A percentile compares a stretch with the other conserved stretches of the same genome.
phyloP scores from a whole-genome alignment of 306 rosid species.

The Comarum palustre region DNA sequence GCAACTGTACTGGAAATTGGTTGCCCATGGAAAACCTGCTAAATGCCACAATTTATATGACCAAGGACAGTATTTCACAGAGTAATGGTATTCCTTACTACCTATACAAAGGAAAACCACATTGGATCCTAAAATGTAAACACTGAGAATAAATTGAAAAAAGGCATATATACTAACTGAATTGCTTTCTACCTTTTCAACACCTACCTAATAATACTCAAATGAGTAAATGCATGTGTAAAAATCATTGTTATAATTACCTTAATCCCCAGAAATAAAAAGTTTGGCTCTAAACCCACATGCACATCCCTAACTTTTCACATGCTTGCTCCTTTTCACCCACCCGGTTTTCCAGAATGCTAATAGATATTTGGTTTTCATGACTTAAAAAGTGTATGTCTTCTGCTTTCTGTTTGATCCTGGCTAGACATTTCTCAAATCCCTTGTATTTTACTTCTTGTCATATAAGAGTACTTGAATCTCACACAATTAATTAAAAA shows the following conservation, averaged over 20 bases:
- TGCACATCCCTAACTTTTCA: constrained; percentile 19
- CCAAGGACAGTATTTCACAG: neutral
- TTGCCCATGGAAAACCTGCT: constrained; percentile 79
- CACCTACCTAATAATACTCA: neutral
- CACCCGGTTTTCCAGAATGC: constrained; percentile 1
- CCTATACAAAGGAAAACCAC: neutral
- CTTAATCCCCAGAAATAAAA: neutral
- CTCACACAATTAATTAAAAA: constrained; percentile 1
- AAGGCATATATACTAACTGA: neutral
- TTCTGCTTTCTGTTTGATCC: neutral
- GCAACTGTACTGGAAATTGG: constrained; percentile 59
- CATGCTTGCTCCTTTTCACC: constrained; percentile 9
- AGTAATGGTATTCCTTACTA: neutral
- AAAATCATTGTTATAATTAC: neutral
- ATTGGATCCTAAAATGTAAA: neutral
- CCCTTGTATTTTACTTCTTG: constrained; percentile 19
- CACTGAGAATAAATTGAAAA: neutral
- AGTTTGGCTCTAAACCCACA: neutral
- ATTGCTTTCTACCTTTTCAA: neutral
- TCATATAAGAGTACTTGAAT: constrained; percentile 4
- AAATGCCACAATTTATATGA: constrained; percentile 24
- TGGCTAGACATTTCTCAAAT: constrained; percentile 2
- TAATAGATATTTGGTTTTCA: neutral
- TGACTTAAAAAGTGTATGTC: neutral
- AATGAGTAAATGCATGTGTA: neutral